Evolutionary conservation across 495 filamentous ascomycete genomes (phyloP).

Genomic region (Jackrogersella minutella): DNA sequence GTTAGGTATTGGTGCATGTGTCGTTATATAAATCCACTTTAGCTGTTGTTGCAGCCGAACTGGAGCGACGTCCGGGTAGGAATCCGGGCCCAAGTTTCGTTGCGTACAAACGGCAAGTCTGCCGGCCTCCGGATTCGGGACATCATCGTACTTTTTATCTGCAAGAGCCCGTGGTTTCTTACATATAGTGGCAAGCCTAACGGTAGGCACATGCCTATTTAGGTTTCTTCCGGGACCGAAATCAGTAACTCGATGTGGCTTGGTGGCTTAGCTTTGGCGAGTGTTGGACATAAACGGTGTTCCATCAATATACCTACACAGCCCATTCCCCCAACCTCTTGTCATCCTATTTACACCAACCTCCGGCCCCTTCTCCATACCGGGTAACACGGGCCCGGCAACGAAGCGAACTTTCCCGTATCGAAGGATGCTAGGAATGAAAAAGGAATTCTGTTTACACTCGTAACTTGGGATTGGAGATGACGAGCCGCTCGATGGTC

Average conservation of each 20-base stretch:
- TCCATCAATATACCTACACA: too few relatives aligned
- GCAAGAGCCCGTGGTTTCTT: not conserved
- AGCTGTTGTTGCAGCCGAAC: not conserved
- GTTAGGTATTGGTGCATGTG: too few relatives aligned
- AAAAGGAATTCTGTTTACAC: constrained; percentile 7
- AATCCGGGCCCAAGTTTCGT: constrained; percentile 5
- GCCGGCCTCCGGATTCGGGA: constrained; percentile 16
- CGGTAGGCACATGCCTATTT: not conserved
- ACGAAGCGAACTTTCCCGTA: constrained; percentile 8
- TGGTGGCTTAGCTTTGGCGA: not conserved
- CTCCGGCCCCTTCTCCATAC: constrained; percentile 19
- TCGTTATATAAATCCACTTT: too few relatives aligned
- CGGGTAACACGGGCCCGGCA: constrained; percentile 2
- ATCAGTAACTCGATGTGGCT: not conserved
- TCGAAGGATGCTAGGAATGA: constrained; percentile 11
- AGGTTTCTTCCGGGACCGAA: not conserved
- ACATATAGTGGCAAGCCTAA: not conserved
- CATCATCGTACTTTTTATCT: not conserved
- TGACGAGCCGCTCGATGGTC: constrained; percentile 4
- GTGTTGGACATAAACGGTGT: not conserved
- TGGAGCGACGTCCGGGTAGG: constrained; percentile 5
- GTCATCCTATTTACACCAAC: constrained; percentile 22
- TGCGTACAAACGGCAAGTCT: constrained; percentile 12
- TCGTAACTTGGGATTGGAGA: not conserved
- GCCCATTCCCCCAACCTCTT: constrained; percentile 29